Evolutionary conservation across 176 grass and related monocot species (phyloP), one percentile per base, ranked within the genome.

Genomic region (Aegilops umbellulata): DNA sequence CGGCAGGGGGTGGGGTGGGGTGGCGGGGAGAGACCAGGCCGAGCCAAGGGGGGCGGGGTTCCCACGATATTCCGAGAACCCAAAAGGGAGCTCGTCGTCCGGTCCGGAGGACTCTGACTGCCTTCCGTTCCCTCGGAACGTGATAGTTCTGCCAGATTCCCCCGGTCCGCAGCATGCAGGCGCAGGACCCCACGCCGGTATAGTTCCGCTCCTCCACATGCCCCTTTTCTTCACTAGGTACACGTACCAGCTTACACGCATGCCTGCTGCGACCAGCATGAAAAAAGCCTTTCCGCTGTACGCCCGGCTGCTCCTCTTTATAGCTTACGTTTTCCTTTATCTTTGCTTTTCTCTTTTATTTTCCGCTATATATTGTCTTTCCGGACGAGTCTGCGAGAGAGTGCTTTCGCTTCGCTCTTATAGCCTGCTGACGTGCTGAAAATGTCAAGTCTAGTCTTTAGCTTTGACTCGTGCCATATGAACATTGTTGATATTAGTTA

Each of bases 111-210:
- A 24, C 55, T 36, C 90, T 83, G 86, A 82, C 75, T 75, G 10
- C 22, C 26, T 41, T 86, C 62, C 71, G 78, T 94, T 46, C 83
- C 84, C 77, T 88, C 69, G 77, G 90, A 92, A 90, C 90, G 87
- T 90, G 90, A 90, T 88, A 66, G 78, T 92, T 90, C 85, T 90
- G 84, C 88, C 85, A 94, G 93, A 94, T 92, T 94, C 90, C 90
- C 41, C 66, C 66, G 69, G 89, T 65, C 82, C 89, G 81, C 86
- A 26, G 68, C 85, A 77, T 64, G 51, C 89, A 51, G 68, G 77
- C n/a, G 7, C 0, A 1, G 55, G 17, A 6, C 82, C 90, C 64
- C 90, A 57, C 64, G 82, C 80, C 15, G 14, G 12, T 10, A 11
- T 12, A 29, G 10, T 10, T 24, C n/a, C n/a, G n/a, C 31, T 25